Evolutionary conservation across 805 yeast species (phyloP).

Genomic region (Monosporozyma yasuniensis): DNA sequence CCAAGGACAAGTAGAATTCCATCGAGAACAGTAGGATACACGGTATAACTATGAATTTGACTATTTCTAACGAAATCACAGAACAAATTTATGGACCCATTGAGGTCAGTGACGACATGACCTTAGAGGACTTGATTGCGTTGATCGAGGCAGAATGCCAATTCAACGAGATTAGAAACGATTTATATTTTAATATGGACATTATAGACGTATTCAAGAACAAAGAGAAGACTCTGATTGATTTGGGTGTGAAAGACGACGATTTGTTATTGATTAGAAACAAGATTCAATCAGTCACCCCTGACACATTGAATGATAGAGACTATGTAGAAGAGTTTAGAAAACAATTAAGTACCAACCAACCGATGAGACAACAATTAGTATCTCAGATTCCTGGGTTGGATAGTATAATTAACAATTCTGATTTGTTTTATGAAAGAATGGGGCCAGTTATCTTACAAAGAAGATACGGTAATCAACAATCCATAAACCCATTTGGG

Average conservation of each 20-base stretch:
- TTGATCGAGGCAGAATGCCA: slow-evolving; percentile 63
- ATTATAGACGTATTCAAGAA: slow-evolving; percentile 24
- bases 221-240: slow-evolving; percentile 34
- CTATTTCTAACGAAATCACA: slow-evolving; percentile 41
- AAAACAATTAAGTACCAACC: slow-evolving; percentile 39
- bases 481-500: slow-evolving; percentile 23
- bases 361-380: slow-evolving; percentile 32
- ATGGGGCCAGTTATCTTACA: slow-evolving; percentile 30
- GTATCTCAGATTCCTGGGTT: slow-evolving; percentile 39
- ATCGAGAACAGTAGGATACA: neutral
- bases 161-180: slow-evolving; percentile 39
- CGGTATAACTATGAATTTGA: slow-evolving; percentile 38
- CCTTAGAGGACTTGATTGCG: slow-evolving; percentile 61
- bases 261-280: slow-evolving; percentile 45
- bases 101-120: slow-evolving; percentile 59
- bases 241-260: slow-evolving; percentile 43
- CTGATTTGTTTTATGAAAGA: slow-evolving; percentile 38
- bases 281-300: slow-evolving; percentile 8
- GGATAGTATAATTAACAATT: slow-evolving; percentile 38
- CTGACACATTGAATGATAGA: slow-evolving; percentile 11
- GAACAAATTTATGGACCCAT: slow-evolving; percentile 41
- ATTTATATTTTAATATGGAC: slow-evolving; percentile 41
- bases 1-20: neutral
- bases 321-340: slow-evolving; percentile 40
- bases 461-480: slow-evolving; percentile 16